Evolutionary conservation across 2,329 filamentous ascomycete genomes (phyloP).

Genomic region (Pezicula carpinea): DNA sequence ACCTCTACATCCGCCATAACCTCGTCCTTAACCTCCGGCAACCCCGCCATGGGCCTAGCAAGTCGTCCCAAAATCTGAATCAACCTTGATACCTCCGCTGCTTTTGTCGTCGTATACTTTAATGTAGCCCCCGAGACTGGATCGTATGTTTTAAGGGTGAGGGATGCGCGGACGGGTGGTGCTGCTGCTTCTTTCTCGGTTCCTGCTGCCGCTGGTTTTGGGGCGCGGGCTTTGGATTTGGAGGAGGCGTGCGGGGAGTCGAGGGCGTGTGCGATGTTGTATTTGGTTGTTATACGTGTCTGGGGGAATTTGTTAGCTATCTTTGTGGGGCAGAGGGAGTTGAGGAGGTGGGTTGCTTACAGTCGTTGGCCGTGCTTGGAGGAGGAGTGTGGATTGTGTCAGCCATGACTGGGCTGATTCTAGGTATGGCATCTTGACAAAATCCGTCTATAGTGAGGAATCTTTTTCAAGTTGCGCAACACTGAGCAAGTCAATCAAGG

Average conservation of each 20-base stretch:
- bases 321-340: conserved; percentile 4
- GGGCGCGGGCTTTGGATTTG: conserved; percentile 21
- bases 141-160: conserved; percentile 88
- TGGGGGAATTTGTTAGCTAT: conserved; percentile 33
- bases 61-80: conserved; percentile 71
- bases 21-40: conserved; percentile 36
- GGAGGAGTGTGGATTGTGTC: conserved; percentile 76
- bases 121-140: conserved; percentile 74
- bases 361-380: conserved; percentile 80
- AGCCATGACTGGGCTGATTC: conserved; percentile 86
- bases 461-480: neutral
- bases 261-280: conserved; percentile 58
- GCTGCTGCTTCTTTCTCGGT: conserved; percentile 21
- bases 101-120: conserved; percentile 89
- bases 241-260: conserved; percentile 13
- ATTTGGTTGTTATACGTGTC: conserved; percentile 91
- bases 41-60: conserved; percentile 62
- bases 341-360: conserved; percentile 46
- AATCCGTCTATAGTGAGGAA: neutral
- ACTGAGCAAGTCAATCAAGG: neutral
- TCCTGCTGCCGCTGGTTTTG: conserved; percentile 18
- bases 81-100: conserved; percentile 80
- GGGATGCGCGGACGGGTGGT: conserved; percentile 58
- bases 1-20: conserved; percentile 27
- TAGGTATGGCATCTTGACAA: conserved; percentile 67